phyloP scores from a whole-genome alignment of 306 rosid genomes.

The Dalbergia cultrata region DNA sequence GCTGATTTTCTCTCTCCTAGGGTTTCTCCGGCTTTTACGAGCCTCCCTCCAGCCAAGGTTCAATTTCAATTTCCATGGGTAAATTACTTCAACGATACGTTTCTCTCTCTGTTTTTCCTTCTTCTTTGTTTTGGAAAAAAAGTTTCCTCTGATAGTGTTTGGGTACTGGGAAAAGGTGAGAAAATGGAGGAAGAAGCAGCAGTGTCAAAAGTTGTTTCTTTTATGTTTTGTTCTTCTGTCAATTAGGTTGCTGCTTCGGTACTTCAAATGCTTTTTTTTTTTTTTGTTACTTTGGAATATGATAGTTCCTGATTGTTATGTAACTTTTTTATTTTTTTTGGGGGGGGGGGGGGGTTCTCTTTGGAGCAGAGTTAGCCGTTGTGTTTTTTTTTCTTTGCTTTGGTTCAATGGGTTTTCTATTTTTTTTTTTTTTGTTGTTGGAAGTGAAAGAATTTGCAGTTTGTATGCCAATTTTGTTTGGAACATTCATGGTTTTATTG shows the following conservation, averaged over 20 bases:
- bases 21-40: constrained; percentile 54
- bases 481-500: not conserved
- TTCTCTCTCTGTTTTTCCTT: not conserved
- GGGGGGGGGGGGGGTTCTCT: constrained; percentile 36
- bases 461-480: not conserved
- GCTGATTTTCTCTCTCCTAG: constrained; percentile 45
- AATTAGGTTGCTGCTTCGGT: not conserved
- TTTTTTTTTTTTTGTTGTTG: no score
- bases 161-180: constrained; percentile 28
- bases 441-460: not conserved
- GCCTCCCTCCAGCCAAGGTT: not conserved
- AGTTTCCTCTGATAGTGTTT: not conserved
- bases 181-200: not conserved
- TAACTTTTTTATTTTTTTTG: no score
- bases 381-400: not conserved
- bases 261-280: not conserved
- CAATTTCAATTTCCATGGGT: constrained; percentile 52
- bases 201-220: not conserved
- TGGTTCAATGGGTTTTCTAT: not conserved
- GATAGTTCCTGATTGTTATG: not conserved
- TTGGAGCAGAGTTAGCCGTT: not conserved
- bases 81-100: constrained; percentile 2
- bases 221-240: not conserved
- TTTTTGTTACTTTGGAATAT: not conserved
- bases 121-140: not conserved